phyloP scores from a whole-genome alignment of 345 rosid genomes.

The Hibiscus syriacus region DNA sequence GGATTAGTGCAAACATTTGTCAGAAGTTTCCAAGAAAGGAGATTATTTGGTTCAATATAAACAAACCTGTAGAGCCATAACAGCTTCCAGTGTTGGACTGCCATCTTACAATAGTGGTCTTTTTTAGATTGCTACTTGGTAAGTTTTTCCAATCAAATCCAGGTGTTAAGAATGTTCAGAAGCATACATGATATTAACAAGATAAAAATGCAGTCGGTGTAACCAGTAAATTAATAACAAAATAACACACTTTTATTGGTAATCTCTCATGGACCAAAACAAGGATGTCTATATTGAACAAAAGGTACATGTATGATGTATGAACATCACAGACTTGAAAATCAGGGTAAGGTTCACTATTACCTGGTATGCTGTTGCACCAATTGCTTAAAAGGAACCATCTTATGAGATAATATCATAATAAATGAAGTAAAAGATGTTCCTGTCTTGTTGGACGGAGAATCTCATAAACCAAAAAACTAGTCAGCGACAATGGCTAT shows the following conservation, averaged over 20 bases:
- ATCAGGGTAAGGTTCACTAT: background rate
- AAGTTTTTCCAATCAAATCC: background rate
- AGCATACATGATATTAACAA: background rate
- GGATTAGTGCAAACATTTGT: too few species aligned
- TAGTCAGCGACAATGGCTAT: slow-evolving; percentile 2
- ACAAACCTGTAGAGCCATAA: too few species aligned
- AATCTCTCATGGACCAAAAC: background rate
- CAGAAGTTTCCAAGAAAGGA: too few species aligned
- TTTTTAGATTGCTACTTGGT: too few species aligned
- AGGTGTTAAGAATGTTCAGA: background rate
- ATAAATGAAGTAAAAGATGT: background rate
- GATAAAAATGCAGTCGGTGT: background rate
- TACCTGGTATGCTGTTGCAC: background rate
- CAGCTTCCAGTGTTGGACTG: too few species aligned
- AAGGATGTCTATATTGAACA: background rate
- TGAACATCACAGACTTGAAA: background rate
- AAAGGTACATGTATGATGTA: background rate
- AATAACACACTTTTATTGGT: background rate
- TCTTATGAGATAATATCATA: background rate
- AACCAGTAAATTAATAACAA: background rate
- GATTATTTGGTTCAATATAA: too few species aligned
- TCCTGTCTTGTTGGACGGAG: too few species aligned
- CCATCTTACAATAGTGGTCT: background rate
- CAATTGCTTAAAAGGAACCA: background rate
- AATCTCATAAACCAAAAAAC: background rate